Conservation (phyloP, 768 basidiomycete genomes). For the Boletus tomentosulus region DNA sequence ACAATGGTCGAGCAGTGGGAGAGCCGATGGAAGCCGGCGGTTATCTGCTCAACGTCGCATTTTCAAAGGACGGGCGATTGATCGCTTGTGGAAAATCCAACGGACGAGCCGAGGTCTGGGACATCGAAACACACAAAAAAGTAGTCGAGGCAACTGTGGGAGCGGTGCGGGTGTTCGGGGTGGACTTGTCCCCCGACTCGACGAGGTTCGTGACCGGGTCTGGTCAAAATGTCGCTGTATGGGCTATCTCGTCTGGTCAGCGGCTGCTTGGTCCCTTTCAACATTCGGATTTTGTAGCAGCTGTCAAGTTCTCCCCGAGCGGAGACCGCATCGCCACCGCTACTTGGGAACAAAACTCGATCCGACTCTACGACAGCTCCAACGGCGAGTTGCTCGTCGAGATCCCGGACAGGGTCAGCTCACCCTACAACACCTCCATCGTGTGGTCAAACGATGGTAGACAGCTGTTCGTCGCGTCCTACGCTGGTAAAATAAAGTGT, state of each 20-base stretch:
- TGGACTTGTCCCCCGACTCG: conserved; percentile 10
- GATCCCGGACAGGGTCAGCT: conserved; percentile 5
- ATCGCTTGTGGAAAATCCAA: conserved; percentile 1
- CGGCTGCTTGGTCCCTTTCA: conserved; percentile 1
- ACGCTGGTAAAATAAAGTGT: conserved; percentile 4
- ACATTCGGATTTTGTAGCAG: neutral
- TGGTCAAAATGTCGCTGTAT: neutral
- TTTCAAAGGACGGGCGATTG: conserved; percentile 8
- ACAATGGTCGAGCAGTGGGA: conserved; percentile 2
- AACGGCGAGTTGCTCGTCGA: conserved; percentile 1
- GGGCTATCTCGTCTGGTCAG: conserved; percentile 1
- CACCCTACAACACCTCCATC: conserved; percentile 5
- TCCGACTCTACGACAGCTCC: conserved; percentile 2
- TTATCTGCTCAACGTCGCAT: neutral
- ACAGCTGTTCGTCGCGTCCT: conserved; percentile 1
- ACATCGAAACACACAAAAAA: conserved; percentile 2
- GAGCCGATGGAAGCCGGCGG: neutral
- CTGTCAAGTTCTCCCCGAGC: conserved; percentile 26
- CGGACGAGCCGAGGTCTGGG: conserved; percentile 9
- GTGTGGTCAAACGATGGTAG: neutral
- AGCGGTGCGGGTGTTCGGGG: neutral
- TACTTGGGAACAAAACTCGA: conserved; percentile 7
- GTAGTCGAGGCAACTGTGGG: neutral
- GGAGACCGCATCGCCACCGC: conserved; percentile 10
- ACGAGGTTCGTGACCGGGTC: conserved; percentile 5